Base-by-base conservation (phyloP, 2,329 filamentous ascomycete genomes). In the Tolypocladium tundrense region DNA sequence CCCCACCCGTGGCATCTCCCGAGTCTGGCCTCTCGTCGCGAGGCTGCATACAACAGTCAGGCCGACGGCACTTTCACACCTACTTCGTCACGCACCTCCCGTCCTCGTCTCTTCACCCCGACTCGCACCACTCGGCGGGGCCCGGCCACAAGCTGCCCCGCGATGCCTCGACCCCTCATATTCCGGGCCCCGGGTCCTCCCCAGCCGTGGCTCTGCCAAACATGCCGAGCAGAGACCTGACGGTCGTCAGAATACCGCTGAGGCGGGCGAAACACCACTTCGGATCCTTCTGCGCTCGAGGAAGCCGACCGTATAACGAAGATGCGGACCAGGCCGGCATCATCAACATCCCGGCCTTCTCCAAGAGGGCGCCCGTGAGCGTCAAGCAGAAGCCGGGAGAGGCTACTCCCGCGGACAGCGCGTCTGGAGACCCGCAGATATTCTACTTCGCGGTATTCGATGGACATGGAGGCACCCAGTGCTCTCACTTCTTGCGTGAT, bases 391-490 rank as follows among this genome's bases (percentile, higher is more conserved):
- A 73, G 45, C 71, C 74, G 31, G 82, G 77, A 61, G 85, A 85
- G 72, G 85, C 82, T 54, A 90, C 82, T 31, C 84, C 79, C 11
- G 90, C 90, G 7, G 88, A 90, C 59, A 88, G 87, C 62, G 84
- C 88, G 1, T 88, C 84, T 61, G 93, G 93, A 2, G 93, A 97
- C 68, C 93, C 93, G 1, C 93, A 97, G 70, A 87, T 97, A 40
- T 99, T 99, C 73, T 99, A 97, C 72, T 99, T 97, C 79, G 92
- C 84, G 1, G 86, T 97, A 1, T 99, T 97, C 68, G 94, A 99
- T 72, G 94, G 94, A 3, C 94, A 99, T 74, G 94, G 94, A 11
- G 94, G 94, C 24, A 82, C 78, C 24, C 89, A 96, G 70, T 97
- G 94, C 72, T 91, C 91, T 60, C 86, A 88, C 21, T 97, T 96